Percentiles rank a stretch among this genome's conserved stretches.
Evolutionary conservation across 192 early-diverging fungal species (phyloP).

Genomic region (Umbelopsis sp.): DNA sequence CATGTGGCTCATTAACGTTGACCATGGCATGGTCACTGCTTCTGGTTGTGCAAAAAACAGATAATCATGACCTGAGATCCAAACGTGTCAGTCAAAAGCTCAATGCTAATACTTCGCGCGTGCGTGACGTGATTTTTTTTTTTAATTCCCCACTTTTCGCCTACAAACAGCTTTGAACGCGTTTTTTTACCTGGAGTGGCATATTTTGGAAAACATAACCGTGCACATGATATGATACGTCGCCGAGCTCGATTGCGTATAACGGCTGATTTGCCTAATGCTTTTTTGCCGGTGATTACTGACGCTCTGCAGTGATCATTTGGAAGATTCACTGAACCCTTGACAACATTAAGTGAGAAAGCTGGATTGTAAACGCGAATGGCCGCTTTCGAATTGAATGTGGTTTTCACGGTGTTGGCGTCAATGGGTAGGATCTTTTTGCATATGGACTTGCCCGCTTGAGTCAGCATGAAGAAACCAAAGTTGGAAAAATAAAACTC

Average conservation of each 20-base stretch:
- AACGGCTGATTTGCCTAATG: conserved; percentile 5
- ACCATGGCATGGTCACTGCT: conserved; percentile 1
- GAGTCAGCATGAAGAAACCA: conserved; percentile 19
- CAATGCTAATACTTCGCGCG: no score
- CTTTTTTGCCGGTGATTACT: conserved; percentile 13
- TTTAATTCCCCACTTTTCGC: no score
- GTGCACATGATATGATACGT: conserved; percentile 1
- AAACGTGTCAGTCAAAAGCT: neutral
- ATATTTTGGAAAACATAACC: neutral
- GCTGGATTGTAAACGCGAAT: neutral
- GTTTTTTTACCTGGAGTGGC: conserved; percentile 3
- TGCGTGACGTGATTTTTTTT: no score
- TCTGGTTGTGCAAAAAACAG: conserved; percentile 13
- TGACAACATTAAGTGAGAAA: conserved; percentile 1
- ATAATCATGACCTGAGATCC: conserved; percentile 19
- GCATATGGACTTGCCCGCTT: conserved; percentile 10
- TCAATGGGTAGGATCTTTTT: conserved; percentile 8
- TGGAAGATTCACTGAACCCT: neutral
- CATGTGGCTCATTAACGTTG: conserved; percentile 19
- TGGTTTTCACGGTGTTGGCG: neutral
- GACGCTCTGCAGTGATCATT: neutral
- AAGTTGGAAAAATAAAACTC: neutral
- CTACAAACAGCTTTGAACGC: no score
- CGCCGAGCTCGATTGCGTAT: conserved; percentile 2
- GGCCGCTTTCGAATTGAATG: neutral